Conservation (phyloP, 1,284 basidiomycete species). For the Amylostereum areolatum region DNA sequence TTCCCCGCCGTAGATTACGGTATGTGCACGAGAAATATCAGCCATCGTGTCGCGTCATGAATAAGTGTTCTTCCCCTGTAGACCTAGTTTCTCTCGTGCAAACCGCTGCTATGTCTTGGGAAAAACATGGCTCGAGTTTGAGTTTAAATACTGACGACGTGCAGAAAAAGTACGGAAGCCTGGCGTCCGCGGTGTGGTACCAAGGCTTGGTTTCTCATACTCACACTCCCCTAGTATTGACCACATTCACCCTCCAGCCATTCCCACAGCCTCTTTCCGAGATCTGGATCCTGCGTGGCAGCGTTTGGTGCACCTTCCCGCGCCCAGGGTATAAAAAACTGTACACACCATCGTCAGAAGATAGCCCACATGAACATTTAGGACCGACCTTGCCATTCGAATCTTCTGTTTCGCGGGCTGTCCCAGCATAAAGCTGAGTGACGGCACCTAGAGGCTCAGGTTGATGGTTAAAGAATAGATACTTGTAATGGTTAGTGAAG, state of each 20-base stretch:
- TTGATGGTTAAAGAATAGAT: slow-evolving; percentile 16
- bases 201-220: no score
- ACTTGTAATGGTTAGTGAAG: no score
- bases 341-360: not conserved
- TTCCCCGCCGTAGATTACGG: no score
- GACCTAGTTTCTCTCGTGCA: no score
- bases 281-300: slow-evolving; percentile 19
- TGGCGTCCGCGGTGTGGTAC: no score
- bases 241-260: slow-evolving; percentile 31
- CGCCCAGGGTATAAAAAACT: slow-evolving; percentile 35
- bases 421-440: slow-evolving; percentile 49
- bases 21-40: no score
- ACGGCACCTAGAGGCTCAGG: slow-evolving; percentile 33
- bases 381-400: slow-evolving; percentile 39
- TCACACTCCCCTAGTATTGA: slow-evolving; percentile 5
- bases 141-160: no score
- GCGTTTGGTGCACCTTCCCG: slow-evolving; percentile 15
- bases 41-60: no score
- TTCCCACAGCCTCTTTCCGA: slow-evolving; percentile 28
- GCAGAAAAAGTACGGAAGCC: no score
- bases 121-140: no score
- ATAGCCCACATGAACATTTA: slow-evolving; percentile 6
- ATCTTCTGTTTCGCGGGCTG: slow-evolving; percentile 31
- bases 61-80: no score
- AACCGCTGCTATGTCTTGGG: no score